Evolutionary conservation across 768 basidiomycete species (phyloP).

Genomic region (Gymnopilus dilepis): DNA sequence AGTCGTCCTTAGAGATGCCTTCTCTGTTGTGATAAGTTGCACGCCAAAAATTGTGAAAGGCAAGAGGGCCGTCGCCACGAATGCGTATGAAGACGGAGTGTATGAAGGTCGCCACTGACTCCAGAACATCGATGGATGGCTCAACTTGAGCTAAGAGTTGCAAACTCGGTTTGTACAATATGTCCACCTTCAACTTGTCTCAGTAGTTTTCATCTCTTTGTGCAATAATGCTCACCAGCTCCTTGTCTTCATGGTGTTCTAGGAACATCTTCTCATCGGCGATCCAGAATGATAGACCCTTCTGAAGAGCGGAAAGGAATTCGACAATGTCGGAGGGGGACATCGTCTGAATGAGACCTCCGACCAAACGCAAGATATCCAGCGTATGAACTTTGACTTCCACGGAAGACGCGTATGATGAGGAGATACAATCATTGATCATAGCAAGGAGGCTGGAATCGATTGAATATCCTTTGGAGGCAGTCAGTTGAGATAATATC

Average conservation of each 20-base stretch:
- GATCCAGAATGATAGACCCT: constrained; percentile 56
- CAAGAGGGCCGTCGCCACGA: constrained; percentile 53
- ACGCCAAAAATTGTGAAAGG: constrained; percentile 66
- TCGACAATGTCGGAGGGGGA: constrained; percentile 34
- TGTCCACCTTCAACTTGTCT: constrained; percentile 31
- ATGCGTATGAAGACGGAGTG: constrained; percentile 54
- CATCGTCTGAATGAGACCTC: constrained; percentile 35
- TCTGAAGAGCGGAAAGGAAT: constrained; percentile 41
- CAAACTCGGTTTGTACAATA: constrained; percentile 53
- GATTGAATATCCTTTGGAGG: neutral
- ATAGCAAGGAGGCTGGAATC: constrained; percentile 14
- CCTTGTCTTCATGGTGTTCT: constrained; percentile 48
- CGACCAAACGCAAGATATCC: constrained; percentile 41
- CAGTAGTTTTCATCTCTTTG: neutral
- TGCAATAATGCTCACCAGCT: constrained; percentile 43
- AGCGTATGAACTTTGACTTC: constrained; percentile 32
- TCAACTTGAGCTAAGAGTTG: constrained; percentile 41
- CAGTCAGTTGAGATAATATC: constrained; percentile 17
- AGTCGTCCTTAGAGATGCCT: constrained; percentile 38
- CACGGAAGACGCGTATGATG: constrained; percentile 23
- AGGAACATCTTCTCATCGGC: constrained; percentile 49
- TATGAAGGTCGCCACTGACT: constrained; percentile 50
- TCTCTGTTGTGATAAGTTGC: constrained; percentile 52
- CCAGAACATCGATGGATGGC: constrained; percentile 46
- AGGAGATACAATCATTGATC: constrained; percentile 15